phyloP scores from a whole-genome alignment of 768 basidiomycete genomes.

The Xerocomellus intermedius region DNA sequence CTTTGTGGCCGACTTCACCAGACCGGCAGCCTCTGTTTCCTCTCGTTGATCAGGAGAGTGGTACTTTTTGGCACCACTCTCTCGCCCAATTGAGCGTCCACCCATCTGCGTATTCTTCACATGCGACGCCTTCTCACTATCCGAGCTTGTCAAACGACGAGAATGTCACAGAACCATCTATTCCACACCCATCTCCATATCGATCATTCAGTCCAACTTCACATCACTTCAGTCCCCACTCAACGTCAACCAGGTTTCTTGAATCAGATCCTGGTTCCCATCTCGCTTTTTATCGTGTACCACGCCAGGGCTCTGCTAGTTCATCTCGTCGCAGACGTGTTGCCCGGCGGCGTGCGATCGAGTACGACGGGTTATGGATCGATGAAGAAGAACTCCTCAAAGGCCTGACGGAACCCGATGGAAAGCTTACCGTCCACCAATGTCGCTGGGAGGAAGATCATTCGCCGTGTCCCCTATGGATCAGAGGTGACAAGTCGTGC shows the following conservation, averaged over 20 bases:
- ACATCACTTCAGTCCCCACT: background rate
- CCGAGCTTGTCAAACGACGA: background rate
- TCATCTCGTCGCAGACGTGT: background rate
- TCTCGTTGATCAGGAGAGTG: background rate
- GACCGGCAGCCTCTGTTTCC: background rate
- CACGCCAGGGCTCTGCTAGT: background rate
- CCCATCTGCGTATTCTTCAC: background rate
- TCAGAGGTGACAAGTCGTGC: conserved; percentile 15
- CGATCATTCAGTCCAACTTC: background rate
- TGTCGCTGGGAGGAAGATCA: conserved; percentile 11
- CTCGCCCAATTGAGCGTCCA: background rate
- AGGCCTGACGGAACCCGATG: background rate
- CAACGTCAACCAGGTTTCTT: background rate
- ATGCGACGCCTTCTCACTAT: too few relatives aligned
- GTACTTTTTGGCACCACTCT: background rate
- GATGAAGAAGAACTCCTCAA: conserved; percentile 14
- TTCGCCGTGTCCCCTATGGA: conserved; percentile 13
- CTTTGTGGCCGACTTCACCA: background rate
- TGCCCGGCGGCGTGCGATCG: conserved; percentile 1
- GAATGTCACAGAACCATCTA: background rate
- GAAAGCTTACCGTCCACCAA: background rate
- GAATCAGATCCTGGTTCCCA: background rate
- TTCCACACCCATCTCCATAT: background rate
- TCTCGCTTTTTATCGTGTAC: background rate
- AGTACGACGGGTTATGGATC: conserved; percentile 1